Evolutionary conservation across 2,329 filamentous ascomycete species (phyloP), one percentile per base, ranked within the genome.

Genomic region (Aschersonia sp.): DNA sequence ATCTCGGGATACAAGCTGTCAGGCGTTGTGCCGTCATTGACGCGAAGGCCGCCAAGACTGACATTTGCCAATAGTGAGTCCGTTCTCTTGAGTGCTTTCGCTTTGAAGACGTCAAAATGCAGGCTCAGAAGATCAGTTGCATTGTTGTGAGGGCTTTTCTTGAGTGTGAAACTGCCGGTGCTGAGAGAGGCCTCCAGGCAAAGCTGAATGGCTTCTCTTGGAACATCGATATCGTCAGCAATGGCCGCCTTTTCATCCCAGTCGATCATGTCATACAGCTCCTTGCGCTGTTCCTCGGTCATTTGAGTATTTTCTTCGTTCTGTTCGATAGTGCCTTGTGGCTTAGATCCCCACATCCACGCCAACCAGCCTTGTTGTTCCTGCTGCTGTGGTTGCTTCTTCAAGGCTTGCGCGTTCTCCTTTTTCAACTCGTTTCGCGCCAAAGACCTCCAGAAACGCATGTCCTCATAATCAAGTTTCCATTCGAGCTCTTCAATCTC

Each of bases 241-340:
- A 98, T 75, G 2, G 85, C 86, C 51, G 89, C 82, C 70, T 96
- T 97, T 65, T 99, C 92, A 52, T 98, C 87, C 82, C 90, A 99
- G 58, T 97, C 92, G 57, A 99, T 99, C 45, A 87, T 94, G 56
- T 94, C 84, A 63, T 97, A 98, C 8, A 99, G 76, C 65, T 98
- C 90, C 62, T 97, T 88, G 42, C 90, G 83, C 62, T 99, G 89
- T 63, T 97, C 83, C 52, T 98, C 92, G 0, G 87, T 94, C 75
- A 98, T 94, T 50, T 87, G 79, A 0, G 82, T 86, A 52, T 89
- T 85, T 55, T 94, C 84, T 4, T 81, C 65, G 44, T 67, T 68
- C 44, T 69, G 73, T 43, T 85, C 73, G 41, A 85, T 75, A 46
- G 63, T 65, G 7, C 67, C 68, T 46, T 82, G 72, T 1, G 81